Evolutionary conservation across 768 basidiomycete genomes (phyloP).

Genomic region (Rhodotorula graminis): DNA sequence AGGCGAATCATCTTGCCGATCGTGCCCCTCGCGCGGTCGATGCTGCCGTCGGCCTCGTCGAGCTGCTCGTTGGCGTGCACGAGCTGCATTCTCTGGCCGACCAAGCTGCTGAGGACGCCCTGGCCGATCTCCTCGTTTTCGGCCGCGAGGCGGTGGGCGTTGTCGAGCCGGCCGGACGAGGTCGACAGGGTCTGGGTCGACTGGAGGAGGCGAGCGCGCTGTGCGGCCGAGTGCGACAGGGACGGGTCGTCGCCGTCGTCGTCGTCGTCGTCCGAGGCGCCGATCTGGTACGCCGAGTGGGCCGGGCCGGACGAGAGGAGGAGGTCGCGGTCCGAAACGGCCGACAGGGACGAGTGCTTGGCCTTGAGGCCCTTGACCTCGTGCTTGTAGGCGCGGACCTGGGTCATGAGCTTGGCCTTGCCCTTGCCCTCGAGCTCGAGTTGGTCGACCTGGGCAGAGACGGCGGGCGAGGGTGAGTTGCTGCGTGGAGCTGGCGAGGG

Average conservation of each 20-base stretch:
- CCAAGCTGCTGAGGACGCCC: constrained; percentile 47
- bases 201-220: constrained; percentile 24
- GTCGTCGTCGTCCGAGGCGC: constrained; percentile 16
- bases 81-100: constrained; percentile 50
- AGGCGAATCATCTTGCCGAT: constrained; percentile 50
- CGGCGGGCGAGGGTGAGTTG: no score
- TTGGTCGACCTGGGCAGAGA: constrained; percentile 24
- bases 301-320: constrained; percentile 21
- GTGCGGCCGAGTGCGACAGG: background rate
- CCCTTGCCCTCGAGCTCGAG: constrained; percentile 31
- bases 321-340: constrained; percentile 28
- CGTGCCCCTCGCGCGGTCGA: constrained; percentile 48
- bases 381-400: constrained; percentile 8
- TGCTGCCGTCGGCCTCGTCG: constrained; percentile 48
- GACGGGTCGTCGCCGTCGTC: constrained; percentile 9
- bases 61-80: constrained; percentile 45
- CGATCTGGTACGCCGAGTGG: constrained; percentile 12
- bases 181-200: constrained; percentile 15
- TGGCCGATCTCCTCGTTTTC: constrained; percentile 51
- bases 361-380: constrained; percentile 19
- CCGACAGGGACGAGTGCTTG: constrained; percentile 7
- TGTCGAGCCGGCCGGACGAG: constrained; percentile 45
- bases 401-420: constrained; percentile 19
- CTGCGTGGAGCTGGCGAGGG: background rate
- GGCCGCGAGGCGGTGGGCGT: constrained; percentile 49